phyloP scores from a whole-genome alignment of 257 asterid genomes.

The Nicotiana tabacum region DNA sequence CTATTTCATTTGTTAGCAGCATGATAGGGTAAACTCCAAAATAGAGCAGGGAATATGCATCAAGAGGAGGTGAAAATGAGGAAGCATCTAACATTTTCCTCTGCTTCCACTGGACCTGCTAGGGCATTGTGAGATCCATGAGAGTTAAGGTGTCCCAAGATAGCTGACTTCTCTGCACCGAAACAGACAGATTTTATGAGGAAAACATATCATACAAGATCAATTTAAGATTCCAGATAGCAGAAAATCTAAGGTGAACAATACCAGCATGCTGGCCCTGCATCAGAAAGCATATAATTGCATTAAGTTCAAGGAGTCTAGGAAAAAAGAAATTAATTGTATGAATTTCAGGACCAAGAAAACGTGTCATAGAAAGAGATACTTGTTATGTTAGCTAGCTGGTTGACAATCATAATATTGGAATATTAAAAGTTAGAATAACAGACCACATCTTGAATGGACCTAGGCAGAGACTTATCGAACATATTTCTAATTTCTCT shows the following conservation, averaged over 20 bases:
- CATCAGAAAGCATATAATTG: background rate
- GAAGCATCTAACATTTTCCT: conserved; percentile 50
- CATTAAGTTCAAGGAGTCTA: background rate
- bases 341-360: background rate
- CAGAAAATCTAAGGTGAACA: conserved; percentile 1
- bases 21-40: background rate
- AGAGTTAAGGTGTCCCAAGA: conserved; percentile 28
- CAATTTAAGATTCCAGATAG: background rate
- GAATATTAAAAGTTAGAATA: background rate
- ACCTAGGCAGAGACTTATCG: no score
- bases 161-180: conserved; percentile 35
- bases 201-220: background rate
- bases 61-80: conserved; percentile 10
- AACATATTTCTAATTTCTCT: background rate
- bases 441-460: background rate
- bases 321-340: background rate
- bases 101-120: conserved; percentile 27
- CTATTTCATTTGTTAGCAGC: background rate
- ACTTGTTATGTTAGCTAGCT: background rate
- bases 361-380: background rate
- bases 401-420: background rate
- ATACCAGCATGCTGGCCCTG: conserved; percentile 58
- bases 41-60: conserved; percentile 8
- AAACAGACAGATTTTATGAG: background rate
- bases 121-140: conserved; percentile 35